Conservation (phyloP, 176 grass and related monocot species). For the Carex myosuroides region DNA sequence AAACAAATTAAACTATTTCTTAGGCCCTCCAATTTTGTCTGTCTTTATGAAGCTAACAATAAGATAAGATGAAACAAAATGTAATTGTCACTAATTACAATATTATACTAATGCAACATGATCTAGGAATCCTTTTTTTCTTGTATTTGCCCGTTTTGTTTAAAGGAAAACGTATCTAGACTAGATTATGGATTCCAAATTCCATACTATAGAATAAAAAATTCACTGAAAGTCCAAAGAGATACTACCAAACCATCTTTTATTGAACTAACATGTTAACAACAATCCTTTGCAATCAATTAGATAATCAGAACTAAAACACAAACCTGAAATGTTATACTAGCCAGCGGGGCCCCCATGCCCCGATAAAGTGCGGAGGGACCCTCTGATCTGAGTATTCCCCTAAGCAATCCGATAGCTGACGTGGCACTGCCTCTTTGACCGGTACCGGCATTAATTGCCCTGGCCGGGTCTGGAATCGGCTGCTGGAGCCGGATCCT, state of each 20-base stretch:
- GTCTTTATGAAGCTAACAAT: background rate
- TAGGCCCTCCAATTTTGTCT: background rate
- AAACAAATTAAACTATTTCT: background rate
- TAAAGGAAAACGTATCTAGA: background rate
- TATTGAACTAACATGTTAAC: background rate
- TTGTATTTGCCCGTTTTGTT: background rate
- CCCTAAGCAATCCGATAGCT: constrained; percentile 45
- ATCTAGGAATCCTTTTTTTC: background rate
- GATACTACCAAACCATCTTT: background rate
- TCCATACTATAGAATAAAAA: background rate
- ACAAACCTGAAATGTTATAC: constrained; percentile 76
- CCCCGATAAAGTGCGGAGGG: constrained; percentile 88
- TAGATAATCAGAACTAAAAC: background rate
- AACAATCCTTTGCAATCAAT: background rate
- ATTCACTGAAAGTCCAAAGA: background rate
- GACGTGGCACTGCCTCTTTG: constrained; percentile 20
- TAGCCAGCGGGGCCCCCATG: constrained; percentile 82
- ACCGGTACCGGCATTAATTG: background rate
- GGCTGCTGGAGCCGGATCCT: constrained; percentile 87
- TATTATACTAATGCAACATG: background rate
- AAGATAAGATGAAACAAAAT: background rate
- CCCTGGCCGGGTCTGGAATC: constrained; percentile 20
- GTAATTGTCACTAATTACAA: background rate
- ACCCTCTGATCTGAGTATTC: constrained; percentile 70
- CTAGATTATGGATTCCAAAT: background rate